phyloP scores from a whole-genome alignment of 352 stramenopile genomes.

The Phytophthora capsici region DNA sequence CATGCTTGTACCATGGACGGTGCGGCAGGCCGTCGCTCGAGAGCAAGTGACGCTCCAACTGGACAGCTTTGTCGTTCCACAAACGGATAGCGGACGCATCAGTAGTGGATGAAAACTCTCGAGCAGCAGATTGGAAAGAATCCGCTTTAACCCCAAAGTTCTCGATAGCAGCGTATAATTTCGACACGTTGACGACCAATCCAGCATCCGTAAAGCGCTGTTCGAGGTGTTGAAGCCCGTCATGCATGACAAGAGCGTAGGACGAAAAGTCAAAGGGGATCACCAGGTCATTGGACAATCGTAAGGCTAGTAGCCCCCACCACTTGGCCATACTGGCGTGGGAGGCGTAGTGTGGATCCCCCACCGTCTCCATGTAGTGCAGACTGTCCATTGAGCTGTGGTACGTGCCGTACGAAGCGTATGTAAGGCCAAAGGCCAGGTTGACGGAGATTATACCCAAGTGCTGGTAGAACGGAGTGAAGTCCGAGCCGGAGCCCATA shows the following conservation, averaged over 20 bases:
- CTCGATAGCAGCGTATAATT: constrained; percentile 31
- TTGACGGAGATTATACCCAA: constrained; percentile 83
- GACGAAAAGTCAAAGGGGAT: constrained; percentile 62
- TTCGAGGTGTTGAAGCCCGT: constrained; percentile 32
- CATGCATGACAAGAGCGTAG: constrained; percentile 52
- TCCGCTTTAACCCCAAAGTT: constrained; percentile 39
- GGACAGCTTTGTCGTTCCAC: constrained; percentile 36
- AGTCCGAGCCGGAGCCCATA: constrained; percentile 71
- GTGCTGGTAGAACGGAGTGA: constrained; percentile 86
- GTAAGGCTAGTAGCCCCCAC: constrained; percentile 60
- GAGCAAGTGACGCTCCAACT: constrained; percentile 44
- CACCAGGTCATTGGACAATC: constrained; percentile 46
- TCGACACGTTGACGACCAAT: constrained; percentile 4
- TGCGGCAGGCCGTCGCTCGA: constrained; percentile 22
- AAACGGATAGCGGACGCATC: not conserved
- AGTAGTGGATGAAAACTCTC: not conserved
- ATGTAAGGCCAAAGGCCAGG: constrained; percentile 52
- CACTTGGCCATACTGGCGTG: constrained; percentile 57
- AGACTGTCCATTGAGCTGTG: constrained; percentile 88
- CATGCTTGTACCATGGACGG: constrained; percentile 50
- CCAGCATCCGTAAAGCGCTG: constrained; percentile 11
- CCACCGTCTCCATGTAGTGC: constrained; percentile 63
- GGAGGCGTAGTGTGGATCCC: constrained; percentile 59
- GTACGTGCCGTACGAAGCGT: constrained; percentile 70
- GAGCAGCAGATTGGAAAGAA: constrained; percentile 28